These are phyloP conservation scores for Verruconis gallopava DNA, from an alignment of 2,329 filamentous ascomycete genomes.

Conservation along the genomic window DNA sequence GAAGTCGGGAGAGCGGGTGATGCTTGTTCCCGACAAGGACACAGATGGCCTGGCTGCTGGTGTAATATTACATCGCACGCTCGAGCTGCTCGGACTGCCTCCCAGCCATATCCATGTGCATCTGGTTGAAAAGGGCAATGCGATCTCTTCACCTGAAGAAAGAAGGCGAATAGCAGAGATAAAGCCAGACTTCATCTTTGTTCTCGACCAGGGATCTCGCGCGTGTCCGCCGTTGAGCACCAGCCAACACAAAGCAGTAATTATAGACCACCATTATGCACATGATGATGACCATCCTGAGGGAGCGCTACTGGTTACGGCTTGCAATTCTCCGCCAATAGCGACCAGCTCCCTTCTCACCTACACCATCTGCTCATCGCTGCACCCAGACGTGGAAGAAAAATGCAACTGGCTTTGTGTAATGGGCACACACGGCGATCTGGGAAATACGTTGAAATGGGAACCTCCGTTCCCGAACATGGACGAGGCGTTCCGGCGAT, in stretches of 20 bases:
- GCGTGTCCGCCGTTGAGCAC: conserved; percentile 41
- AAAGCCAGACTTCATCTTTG: conserved; percentile 45
- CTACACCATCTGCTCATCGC: conserved; percentile 46
- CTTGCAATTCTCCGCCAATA: conserved; percentile 51
- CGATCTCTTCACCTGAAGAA: conserved; percentile 43
- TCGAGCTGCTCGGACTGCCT: conserved; percentile 45
- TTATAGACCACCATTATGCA: conserved; percentile 53
- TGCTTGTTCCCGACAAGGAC: conserved; percentile 58
- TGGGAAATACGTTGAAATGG: conserved; percentile 54
- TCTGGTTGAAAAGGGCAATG: conserved; percentile 46
- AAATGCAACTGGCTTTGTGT: conserved; percentile 49
- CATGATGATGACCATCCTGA: conserved; percentile 45
- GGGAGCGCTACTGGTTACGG: conserved; percentile 43
- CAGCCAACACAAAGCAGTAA: conserved; percentile 35
- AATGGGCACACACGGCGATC: conserved; percentile 53
- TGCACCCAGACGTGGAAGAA: conserved; percentile 38
- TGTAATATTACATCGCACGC: conserved; percentile 47
- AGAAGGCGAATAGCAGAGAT: conserved; percentile 37
- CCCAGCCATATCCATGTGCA: conserved; percentile 42
- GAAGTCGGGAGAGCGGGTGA: conserved; percentile 34
- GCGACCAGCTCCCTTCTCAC: conserved; percentile 52
- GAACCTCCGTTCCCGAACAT: conserved; percentile 54
- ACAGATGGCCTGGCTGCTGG: conserved; percentile 54
- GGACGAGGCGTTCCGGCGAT: conserved; percentile 43
- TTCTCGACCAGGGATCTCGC: conserved; percentile 53